Percentiles rank a stretch among this genome's conserved stretches.
Evolutionary conservation across 2,329 filamentous ascomycete species (phyloP).

Genomic region (Aspergillus sp.): DNA sequence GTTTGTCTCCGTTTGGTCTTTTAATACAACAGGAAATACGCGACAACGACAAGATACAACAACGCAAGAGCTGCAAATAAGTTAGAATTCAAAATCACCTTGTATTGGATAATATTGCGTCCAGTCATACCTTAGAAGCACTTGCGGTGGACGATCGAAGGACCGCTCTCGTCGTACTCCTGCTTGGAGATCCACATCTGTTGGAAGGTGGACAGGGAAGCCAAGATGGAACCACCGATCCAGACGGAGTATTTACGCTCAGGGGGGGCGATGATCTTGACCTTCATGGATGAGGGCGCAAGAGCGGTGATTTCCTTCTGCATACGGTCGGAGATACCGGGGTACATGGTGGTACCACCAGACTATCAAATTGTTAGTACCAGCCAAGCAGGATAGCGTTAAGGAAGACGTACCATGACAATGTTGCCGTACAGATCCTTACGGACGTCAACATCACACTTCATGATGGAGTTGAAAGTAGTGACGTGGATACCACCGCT

Average conservation of each 20-base stretch:
- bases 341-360: conserved; percentile 99
- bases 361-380: conserved; percentile 60
- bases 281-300: conserved; percentile 99
- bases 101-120: background rate
- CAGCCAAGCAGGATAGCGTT: background rate
- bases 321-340: conserved; percentile 99
- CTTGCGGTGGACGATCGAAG: conserved; percentile 99
- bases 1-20: conserved; percentile 39
- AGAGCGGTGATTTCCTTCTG: conserved; percentile 99
- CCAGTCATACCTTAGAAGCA: conserved; percentile 81
- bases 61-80: conserved; percentile 19
- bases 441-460: conserved; percentile 99
- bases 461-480: conserved; percentile 99
- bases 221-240: conserved; percentile 99
- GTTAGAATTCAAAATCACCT: background rate
- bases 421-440: conserved; percentile 99
- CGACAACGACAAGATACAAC: conserved; percentile 37
- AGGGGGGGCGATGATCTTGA: conserved; percentile 99
- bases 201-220: conserved; percentile 99
- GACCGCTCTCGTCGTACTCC: conserved; percentile 99
- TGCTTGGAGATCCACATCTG: conserved; percentile 99
- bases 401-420: conserved; percentile 80
- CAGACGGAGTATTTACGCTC: conserved; percentile 99
- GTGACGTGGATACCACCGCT: conserved; percentile 98
- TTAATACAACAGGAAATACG: conserved; percentile 44